These are phyloP conservation scores for Lineolata rhizophorae DNA, from an alignment of 495 filamentous ascomycete species.

Conservation along the genomic window DNA sequence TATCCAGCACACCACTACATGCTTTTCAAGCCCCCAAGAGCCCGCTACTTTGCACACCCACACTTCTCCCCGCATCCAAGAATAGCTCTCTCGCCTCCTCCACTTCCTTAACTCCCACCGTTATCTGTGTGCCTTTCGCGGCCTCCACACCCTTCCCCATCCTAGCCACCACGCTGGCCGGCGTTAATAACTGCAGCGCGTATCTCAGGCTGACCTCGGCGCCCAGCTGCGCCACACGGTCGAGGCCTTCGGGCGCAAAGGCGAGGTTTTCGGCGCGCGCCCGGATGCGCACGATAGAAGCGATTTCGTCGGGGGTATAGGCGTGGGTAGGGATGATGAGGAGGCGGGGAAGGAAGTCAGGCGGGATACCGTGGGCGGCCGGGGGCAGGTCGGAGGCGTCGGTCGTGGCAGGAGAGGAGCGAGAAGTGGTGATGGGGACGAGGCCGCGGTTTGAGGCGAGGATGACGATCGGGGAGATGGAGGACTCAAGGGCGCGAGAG, in stretches of 20 bases:
- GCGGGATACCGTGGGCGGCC: conserved; percentile 74
- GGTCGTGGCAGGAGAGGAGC: conserved; percentile 4
- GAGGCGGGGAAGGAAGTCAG: conserved; percentile 76
- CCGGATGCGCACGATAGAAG: conserved; percentile 65
- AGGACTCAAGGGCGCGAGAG: conserved; percentile 82
- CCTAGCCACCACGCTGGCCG: conserved; percentile 48
- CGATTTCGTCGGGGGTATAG: conserved; percentile 70
- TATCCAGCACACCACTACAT: no score
- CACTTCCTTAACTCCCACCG: conserved; percentile 68
- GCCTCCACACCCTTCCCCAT: conserved; percentile 35
- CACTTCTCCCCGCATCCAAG: conserved; percentile 72
- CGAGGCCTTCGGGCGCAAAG: conserved; percentile 62
- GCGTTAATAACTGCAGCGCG: conserved; percentile 78
- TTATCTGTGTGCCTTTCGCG: no score
- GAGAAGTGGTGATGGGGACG: conserved; percentile 63
- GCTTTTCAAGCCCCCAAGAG: no score
- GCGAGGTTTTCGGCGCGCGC: conserved; percentile 58
- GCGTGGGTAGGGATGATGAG: conserved; percentile 87
- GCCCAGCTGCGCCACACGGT: conserved; percentile 67
- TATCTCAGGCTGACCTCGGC: conserved; percentile 76
- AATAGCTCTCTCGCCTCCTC: conserved; percentile 80
- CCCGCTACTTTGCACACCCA: no score
- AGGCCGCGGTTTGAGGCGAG: conserved; percentile 91
- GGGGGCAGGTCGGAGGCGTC: conserved; percentile 34
- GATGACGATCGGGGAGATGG: conserved; percentile 88